Percentiles rank a stretch among this genome's conserved stretches.
phyloP scores from a whole-genome alignment of 2,329 filamentous ascomycete genomes.

The Emmonsiellopsis sp. region DNA sequence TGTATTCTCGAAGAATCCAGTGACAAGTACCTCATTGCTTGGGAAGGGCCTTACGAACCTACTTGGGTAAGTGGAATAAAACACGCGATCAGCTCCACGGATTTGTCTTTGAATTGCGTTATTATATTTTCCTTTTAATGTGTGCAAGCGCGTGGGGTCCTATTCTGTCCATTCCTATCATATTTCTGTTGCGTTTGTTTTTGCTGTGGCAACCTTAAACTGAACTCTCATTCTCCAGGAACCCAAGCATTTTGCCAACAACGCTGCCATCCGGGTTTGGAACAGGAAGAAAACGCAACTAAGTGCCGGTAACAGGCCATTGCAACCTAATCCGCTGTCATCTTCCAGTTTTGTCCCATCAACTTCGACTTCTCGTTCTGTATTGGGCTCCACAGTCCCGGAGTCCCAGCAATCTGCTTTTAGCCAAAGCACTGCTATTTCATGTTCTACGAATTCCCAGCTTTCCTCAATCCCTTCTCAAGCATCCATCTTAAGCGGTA shows the following conservation, averaged over 20 bases:
- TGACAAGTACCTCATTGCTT: conserved; percentile 30
- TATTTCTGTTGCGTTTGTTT: neutral
- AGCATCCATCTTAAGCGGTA: conserved; percentile 4
- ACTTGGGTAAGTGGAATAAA: conserved; percentile 26
- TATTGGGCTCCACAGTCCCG: conserved; percentile 7
- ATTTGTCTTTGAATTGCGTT: neutral
- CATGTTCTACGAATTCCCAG: neutral
- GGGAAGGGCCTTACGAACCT: conserved; percentile 28
- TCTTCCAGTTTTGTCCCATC: neutral
- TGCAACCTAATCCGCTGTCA: neutral
- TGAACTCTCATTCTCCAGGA: conserved; percentile 16
- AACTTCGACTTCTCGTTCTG: neutral
- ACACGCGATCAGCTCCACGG: neutral
- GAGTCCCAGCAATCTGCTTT: neutral
- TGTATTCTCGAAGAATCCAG: conserved; percentile 28
- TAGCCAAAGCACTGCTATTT: conserved; percentile 5
- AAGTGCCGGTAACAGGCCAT: conserved; percentile 7
- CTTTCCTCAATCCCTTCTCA: conserved; percentile 4
- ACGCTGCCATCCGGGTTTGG: conserved; percentile 22
- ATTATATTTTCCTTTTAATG: neutral
- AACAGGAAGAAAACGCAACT: conserved; percentile 17
- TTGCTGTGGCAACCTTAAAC: neutral
- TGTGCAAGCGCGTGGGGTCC: neutral
- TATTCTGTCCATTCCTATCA: neutral
- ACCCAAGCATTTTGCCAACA: conserved; percentile 27